Percentiles rank a stretch among this genome's conserved stretches.
These are phyloP conservation scores for Pythium dissimile DNA, from an alignment of 352 stramenopile species.

Conservation along the genomic window DNA sequence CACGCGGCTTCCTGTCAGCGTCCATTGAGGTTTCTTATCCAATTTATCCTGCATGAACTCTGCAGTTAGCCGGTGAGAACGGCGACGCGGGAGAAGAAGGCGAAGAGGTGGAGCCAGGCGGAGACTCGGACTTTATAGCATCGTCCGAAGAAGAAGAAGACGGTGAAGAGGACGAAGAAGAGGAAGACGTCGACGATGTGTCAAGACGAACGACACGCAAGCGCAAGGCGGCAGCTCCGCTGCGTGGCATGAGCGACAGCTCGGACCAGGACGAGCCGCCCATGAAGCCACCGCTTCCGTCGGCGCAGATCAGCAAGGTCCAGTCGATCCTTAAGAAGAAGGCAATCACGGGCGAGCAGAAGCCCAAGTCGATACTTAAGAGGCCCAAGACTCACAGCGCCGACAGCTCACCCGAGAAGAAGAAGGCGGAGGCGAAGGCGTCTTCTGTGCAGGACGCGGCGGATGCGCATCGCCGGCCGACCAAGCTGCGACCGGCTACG, in stretches of 20 bases:
- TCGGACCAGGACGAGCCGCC: constrained; percentile 38
- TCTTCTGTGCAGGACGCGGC: constrained; percentile 27
- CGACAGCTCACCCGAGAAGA: constrained; percentile 4
- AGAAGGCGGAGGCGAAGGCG: not conserved
- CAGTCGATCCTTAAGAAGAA: constrained; percentile 7
- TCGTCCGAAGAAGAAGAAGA: constrained; percentile 31
- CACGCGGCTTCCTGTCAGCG: too few relatives aligned
- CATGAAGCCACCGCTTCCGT: too few relatives aligned
- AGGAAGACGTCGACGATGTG: constrained; percentile 5
- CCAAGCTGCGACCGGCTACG: constrained; percentile 38
- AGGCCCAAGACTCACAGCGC: constrained; percentile 20
- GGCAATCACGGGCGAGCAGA: not conserved
- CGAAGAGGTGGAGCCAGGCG: constrained; percentile 32
- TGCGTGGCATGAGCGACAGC: constrained; percentile 34
- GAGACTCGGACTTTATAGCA: constrained; percentile 29
- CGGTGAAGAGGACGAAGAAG: constrained; percentile 29
- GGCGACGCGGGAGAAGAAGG: constrained; percentile 21
- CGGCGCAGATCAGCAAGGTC: constrained; percentile 1
- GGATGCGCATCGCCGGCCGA: constrained; percentile 62
- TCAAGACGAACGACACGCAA: constrained; percentile 21
- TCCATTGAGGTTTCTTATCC: not conserved
- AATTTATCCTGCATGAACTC: too few relatives aligned
- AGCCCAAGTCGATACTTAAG: constrained; percentile 44
- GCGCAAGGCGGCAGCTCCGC: constrained; percentile 40
- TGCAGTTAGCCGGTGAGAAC: constrained; percentile 2